Evolutionary conservation across 2,329 filamentous ascomycete genomes (phyloP), one percentile per base, ranked within the genome.

Genomic region (Xylaria multiplex): DNA sequence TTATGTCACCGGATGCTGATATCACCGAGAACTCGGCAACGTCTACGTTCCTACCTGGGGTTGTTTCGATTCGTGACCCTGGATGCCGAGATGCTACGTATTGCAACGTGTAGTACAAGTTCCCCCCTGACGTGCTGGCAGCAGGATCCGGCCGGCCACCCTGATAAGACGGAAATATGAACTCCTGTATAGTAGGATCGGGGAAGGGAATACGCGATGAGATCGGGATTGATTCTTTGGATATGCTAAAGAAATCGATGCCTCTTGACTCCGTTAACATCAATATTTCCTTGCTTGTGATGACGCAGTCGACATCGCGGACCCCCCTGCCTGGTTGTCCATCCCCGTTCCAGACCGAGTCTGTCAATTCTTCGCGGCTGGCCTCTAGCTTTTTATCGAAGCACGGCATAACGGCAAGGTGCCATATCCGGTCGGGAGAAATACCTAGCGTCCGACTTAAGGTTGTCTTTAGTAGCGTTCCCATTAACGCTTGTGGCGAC

Each of bases 321-420:
- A 96, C 86, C 1, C 88, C 87, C 55, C 81, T 79, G 1, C 81
- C 83, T 1, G 85, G 81, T 54, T 75, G 76, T 14, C 80, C 83
- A 59, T 81, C 81, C 46, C 79, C 82, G 60, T 79, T 82, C 94
- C 94, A 97, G 16, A 88, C 87, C 6, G 86, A 81, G 76, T 95
- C 91, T 0, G 94, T 98, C 45, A 99, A 86, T 79, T 99, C 96
- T 78, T 93, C 91, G 59, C 96, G 90, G 72, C 93, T 97, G 6
- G 96, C 96, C 81, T 99, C 96, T 32, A 99, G 86, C 79, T 99
- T 99, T 83, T 99, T 99, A 79, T 99, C 96, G 78, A 99, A 98
- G 79, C 96, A 99, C 22, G 96, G 96, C 96, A 99, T 99, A 52
- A 99, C 85, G 13, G 95, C 93, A 59, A 98, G 80, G 79, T 98